phyloP scores from a whole-genome alignment of 192 early-diverging fungal species.

The Podila minutissima region DNA sequence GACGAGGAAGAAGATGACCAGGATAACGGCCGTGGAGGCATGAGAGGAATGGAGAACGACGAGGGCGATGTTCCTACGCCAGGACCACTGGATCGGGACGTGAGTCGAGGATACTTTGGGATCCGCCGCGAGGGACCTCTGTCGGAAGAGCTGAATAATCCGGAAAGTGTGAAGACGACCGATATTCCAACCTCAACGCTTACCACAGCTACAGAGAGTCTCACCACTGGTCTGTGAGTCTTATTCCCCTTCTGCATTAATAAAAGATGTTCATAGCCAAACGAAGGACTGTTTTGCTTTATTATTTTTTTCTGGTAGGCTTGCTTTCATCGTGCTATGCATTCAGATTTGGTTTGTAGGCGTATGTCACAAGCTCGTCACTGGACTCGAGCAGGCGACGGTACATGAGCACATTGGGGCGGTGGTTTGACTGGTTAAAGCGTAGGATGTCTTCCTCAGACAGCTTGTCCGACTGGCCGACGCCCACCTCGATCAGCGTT shows the following conservation, averaged over 20 bases:
- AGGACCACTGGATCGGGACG: no score
- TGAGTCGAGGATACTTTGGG: no score
- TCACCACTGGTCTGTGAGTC: no score
- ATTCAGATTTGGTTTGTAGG: background rate
- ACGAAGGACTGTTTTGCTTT: background rate
- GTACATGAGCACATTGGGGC: conserved; percentile 22
- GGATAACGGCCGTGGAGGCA: background rate
- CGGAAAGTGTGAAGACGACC: background rate
- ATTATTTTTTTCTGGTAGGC: background rate
- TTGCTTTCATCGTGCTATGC: background rate
- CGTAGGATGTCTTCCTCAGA: conserved; percentile 7
- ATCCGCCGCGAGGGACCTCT: background rate
- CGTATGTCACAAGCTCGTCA: conserved; percentile 13
- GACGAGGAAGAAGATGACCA: conserved; percentile 10
- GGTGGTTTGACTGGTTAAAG: conserved; percentile 16
- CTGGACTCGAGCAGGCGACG: conserved; percentile 35
- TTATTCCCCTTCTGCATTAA: no score
- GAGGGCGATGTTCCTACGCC: no score
- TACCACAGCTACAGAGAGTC: no score
- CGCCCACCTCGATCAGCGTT: conserved; percentile 17
- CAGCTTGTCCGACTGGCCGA: conserved; percentile 19
- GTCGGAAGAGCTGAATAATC: background rate
- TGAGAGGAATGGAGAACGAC: background rate
- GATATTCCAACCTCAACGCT: conserved; percentile 1
- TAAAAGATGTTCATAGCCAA: no score